These are phyloP conservation scores for Arabis alpina DNA, from an alignment of 345 rosid genomes.

Conservation along the genomic window DNA sequence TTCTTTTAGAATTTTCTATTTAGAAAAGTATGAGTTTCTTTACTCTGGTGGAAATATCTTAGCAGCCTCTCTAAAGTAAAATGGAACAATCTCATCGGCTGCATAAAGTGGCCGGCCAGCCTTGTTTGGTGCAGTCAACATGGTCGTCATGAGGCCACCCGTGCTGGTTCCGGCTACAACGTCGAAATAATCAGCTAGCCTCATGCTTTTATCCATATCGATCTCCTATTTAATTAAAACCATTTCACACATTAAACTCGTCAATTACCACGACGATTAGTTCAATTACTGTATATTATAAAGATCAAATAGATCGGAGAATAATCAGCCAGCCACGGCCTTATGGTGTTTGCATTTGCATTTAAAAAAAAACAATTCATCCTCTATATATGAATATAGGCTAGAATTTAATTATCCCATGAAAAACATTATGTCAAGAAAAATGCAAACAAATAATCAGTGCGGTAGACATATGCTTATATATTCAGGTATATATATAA, in stretches of 20 bases:
- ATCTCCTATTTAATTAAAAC: constrained; percentile 36
- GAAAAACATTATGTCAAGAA: too few relatives aligned
- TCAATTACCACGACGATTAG: background rate
- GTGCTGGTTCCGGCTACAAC: constrained; percentile 65
- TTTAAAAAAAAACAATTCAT: too few relatives aligned
- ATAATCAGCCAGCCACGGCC: too few relatives aligned
- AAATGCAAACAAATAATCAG: background rate
- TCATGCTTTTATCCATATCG: constrained; percentile 46
- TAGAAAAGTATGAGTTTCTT: background rate
- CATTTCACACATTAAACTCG: background rate
- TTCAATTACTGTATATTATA: background rate
- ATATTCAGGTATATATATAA: background rate
- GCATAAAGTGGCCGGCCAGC: constrained; percentile 46
- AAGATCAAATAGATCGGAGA: background rate
- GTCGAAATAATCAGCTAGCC: constrained; percentile 67
- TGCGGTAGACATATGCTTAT: too few relatives aligned
- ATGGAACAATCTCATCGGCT: constrained; percentile 54
- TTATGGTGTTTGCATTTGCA: too few relatives aligned
- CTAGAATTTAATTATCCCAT: too few relatives aligned
- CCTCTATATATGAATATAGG: too few relatives aligned
- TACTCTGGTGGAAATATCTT: constrained; percentile 58
- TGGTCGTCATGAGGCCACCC: constrained; percentile 61
- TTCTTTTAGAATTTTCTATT: background rate
- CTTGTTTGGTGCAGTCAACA: constrained; percentile 57
- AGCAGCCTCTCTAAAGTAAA: constrained; percentile 51